These are phyloP conservation scores for Betula pendula DNA, from an alignment of 306 rosid genomes.

Conservation along the genomic window DNA sequence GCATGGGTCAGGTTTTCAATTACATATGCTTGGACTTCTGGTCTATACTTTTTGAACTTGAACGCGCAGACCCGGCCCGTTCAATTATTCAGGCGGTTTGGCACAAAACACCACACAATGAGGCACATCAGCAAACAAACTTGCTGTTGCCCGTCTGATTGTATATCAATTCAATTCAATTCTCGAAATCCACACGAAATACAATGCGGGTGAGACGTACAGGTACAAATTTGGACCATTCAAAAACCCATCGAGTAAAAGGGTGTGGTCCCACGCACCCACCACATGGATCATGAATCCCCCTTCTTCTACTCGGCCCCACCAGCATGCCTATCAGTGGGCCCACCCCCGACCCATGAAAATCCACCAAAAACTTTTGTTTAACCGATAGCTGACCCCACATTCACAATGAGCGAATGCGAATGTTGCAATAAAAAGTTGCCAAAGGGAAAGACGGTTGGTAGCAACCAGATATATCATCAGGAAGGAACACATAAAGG, in stretches of 20 bases:
- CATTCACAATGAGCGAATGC: constrained; percentile 34
- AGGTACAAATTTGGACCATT: constrained; percentile 35
- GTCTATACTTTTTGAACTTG: neutral
- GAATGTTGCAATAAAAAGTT: constrained; percentile 37
- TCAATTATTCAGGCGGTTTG: neutral
- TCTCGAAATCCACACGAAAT: constrained; percentile 18
- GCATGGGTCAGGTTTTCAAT: constrained; percentile 36
- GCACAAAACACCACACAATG: constrained; percentile 13
- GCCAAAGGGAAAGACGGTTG: constrained; percentile 46
- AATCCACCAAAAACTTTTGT: constrained; percentile 20
- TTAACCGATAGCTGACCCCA: constrained; percentile 33
- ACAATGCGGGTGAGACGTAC: constrained; percentile 34
- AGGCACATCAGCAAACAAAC: constrained; percentile 2
- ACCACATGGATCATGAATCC: constrained; percentile 31
- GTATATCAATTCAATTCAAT: neutral
- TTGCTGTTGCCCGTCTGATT: constrained; percentile 38
- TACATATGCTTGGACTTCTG: constrained; percentile 19
- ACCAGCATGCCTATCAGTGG: constrained; percentile 58
- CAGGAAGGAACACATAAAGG: constrained; percentile 43
- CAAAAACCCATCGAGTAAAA: constrained; percentile 40
- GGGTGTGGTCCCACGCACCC: constrained; percentile 52
- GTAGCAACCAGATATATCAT: constrained; percentile 30
- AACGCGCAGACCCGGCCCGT: constrained; percentile 19
- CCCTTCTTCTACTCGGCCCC: constrained; percentile 45
- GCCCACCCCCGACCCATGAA: constrained; percentile 44